These are phyloP conservation scores for Geranomyces variabilis DNA, from an alignment of 192 early-diverging fungal species.

Conservation along the genomic window DNA sequence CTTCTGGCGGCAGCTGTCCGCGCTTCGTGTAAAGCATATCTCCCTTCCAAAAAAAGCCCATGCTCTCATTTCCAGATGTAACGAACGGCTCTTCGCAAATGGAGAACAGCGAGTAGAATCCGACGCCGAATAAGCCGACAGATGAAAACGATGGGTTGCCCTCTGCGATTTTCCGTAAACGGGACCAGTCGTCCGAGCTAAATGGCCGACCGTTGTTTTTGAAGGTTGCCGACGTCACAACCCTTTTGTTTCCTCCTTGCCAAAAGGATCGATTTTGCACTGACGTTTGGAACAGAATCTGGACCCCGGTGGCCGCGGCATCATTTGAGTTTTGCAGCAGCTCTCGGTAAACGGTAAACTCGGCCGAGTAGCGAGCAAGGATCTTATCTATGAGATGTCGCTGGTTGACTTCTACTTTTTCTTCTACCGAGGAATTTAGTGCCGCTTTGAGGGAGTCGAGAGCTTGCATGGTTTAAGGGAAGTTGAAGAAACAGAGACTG, in stretches of 20 bases:
- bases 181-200: conserved; percentile 76
- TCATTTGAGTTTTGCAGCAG: conserved; percentile 66
- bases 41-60: conserved; percentile 88
- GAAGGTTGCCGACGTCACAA: conserved; percentile 47
- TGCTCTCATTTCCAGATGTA: conserved; percentile 71
- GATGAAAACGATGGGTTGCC: conserved; percentile 83
- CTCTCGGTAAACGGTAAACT: conserved; percentile 85
- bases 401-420: conserved; percentile 79
- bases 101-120: conserved; percentile 86
- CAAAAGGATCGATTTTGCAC: conserved; percentile 18
- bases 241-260: conserved; percentile 30
- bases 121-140: conserved; percentile 81
- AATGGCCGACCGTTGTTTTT: conserved; percentile 87
- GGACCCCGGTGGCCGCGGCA: conserved; percentile 58
- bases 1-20: conserved; percentile 52
- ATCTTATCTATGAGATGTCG: conserved; percentile 91
- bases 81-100: conserved; percentile 90
- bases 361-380: conserved; percentile 81
- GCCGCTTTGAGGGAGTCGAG: conserved; percentile 38
- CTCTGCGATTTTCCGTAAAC: conserved; percentile 85
- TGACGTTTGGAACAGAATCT: conserved; percentile 45
- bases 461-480: too few species aligned
- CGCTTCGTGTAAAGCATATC: conserved; percentile 86
- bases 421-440: conserved; percentile 52
- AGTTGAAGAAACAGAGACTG: too few species aligned